These are phyloP conservation scores for Fusarium phyllophilum DNA, from an alignment of 2,329 filamentous ascomycete genomes.

Conservation along the genomic window DNA sequence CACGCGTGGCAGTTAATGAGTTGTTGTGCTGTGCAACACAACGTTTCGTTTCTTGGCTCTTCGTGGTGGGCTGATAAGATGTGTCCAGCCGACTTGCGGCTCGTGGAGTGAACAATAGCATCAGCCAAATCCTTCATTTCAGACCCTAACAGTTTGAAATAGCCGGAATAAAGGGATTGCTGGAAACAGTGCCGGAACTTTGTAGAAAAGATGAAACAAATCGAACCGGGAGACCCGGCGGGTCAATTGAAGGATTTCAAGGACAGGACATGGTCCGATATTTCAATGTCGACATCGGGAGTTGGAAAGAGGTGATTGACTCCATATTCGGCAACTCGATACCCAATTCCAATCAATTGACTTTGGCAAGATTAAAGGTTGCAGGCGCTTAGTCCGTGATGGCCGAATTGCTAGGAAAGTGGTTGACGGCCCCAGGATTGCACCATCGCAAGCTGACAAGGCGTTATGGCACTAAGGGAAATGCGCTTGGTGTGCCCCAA, in stretches of 20 bases:
- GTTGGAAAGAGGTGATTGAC: constrained; percentile 39
- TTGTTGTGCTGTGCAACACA: constrained; percentile 37
- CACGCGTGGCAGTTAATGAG: constrained; percentile 41
- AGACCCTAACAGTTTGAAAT: constrained; percentile 1
- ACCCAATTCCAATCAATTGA: constrained; percentile 8
- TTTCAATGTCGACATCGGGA: constrained; percentile 44
- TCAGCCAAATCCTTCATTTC: constrained; percentile 13
- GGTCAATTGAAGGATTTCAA: constrained; percentile 1
- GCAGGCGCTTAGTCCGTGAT: not conserved
- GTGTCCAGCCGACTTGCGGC: constrained; percentile 18
- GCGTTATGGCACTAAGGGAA: constrained; percentile 40
- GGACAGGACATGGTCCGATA: constrained; percentile 25
- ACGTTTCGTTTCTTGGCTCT: constrained; percentile 14
- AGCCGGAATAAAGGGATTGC: constrained; percentile 10
- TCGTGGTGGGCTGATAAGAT: constrained; percentile 25
- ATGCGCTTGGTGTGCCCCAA: constrained; percentile 29
- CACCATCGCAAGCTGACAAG: constrained; percentile 45
- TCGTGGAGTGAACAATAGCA: constrained; percentile 18
- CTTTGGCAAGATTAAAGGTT: not conserved
- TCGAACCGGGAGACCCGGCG: constrained; percentile 11
- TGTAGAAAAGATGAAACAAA: not conserved
- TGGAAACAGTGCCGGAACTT: not conserved
- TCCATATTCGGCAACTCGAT: not conserved
- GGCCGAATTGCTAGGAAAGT: constrained; percentile 31
- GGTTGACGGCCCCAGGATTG: constrained; percentile 42